Base-by-base conservation (phyloP, 305 asterid species). In the Solanum hybrid region DNA sequence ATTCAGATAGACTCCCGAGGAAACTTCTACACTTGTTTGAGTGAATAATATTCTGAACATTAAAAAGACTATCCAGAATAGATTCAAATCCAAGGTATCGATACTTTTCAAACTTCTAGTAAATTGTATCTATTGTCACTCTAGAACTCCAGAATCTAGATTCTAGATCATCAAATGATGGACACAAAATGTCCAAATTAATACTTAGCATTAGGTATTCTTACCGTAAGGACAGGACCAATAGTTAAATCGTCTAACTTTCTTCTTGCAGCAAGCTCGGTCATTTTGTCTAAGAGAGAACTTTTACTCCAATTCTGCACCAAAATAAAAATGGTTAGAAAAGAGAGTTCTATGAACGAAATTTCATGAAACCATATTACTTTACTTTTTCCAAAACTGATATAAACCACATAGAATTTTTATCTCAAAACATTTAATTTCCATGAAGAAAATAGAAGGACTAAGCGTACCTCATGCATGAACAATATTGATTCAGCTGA, bases 221-320 rank as follows among this genome's bases (percentile, higher is more conserved):
- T 92, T 90, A 96, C 99, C 3, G 99, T 97, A 90, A 97, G 98
- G 82, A 97, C 99, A 15, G 99, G 99, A 75, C 99, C 99, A 81
- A 96, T 22, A 15, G 99, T 97, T 90, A 97, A 92, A 90, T 97
- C 97, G 22, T 96, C 97, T 7, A 97, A 92, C 95, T 96, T 96
- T 91, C 99, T 94, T 90, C 95, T 94, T 11, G 96, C 94, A 78
- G 99, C 98, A 89, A 95, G 98, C 76, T 91, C 93, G 12, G 92
- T 89, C 93, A 97, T 89, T 89, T 95, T 94, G 29, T 91, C 91
- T 38, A 96, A 1, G 83, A 97, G 94, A 4, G 97, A 91, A 92
- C 95, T 96, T 93, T 87, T 92, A 73, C 94, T 89, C 99, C 99
- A 97, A 87, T 95, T 97, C 99, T 96, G 91, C 94, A 91, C 8